These are phyloP conservation scores for Talaromyces sp. DNA, from an alignment of 2,329 filamentous ascomycete species.

Conservation along the genomic window DNA sequence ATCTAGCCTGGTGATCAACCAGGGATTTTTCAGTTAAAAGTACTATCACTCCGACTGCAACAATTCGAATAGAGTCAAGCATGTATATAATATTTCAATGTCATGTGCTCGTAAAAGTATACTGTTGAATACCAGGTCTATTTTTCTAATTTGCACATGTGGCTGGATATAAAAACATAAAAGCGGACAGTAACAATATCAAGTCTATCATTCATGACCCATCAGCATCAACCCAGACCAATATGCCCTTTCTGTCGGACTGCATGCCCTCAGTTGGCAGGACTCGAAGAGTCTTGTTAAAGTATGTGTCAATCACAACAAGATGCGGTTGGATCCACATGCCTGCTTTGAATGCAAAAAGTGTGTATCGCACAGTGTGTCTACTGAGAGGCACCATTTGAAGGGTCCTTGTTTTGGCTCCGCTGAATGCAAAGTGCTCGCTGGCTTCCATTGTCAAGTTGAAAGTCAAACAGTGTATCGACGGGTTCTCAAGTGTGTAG, in stretches of 20 bases:
- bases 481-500: conserved; percentile 86
- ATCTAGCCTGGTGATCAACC: background rate
- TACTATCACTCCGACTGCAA: no score
- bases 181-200: background rate
- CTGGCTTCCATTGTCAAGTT: conserved; percentile 86
- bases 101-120: background rate
- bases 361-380: conserved; percentile 64
- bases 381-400: conserved; percentile 79
- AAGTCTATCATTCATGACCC: conserved; percentile 1
- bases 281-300: conserved; percentile 81
- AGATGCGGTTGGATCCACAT: conserved; percentile 68
- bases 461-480: conserved; percentile 90
- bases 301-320: conserved; percentile 81
- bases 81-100: background rate
- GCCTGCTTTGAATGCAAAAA: conserved; percentile 62
- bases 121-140: background rate
- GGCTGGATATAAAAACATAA: background rate
- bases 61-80: no score
- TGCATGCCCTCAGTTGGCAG: conserved; percentile 68
- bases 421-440: conserved; percentile 89
- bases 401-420: conserved; percentile 72
- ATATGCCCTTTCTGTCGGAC: conserved; percentile 48
- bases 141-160: background rate
- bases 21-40: background rate
- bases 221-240: conserved; percentile 40